Evolutionary conservation across 1,139 yeast species (phyloP).

Genomic region (Candida freyschussii): DNA sequence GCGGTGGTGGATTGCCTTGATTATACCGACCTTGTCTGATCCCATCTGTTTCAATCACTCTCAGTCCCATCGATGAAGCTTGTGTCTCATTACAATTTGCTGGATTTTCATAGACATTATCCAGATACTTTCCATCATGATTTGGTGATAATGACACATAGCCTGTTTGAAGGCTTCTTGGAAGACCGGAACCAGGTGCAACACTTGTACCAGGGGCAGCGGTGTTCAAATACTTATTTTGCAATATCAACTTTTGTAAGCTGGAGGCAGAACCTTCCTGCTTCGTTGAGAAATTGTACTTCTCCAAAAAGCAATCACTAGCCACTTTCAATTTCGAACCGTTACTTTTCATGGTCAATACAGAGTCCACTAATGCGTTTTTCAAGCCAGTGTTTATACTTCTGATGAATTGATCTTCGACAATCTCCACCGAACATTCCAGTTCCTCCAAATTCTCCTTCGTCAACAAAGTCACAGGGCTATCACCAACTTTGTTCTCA

Average conservation of each 20-base stretch:
- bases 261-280: slow-evolving; percentile 12
- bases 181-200: slow-evolving; percentile 2
- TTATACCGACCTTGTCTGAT: not conserved
- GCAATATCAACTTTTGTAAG: slow-evolving; percentile 23
- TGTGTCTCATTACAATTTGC: not conserved
- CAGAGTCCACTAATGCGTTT: slow-evolving; percentile 41
- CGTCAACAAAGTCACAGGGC: slow-evolving; percentile 37
- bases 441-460: slow-evolving; percentile 48
- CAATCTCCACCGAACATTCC: slow-evolving; percentile 43
- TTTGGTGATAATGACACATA: slow-evolving; percentile 18
- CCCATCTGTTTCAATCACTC: not conserved
- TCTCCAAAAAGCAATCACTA: slow-evolving; percentile 33
- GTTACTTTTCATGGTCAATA: slow-evolving; percentile 33
- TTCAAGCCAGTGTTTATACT: slow-evolving; percentile 43
- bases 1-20: too few relatives aligned
- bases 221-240: slow-evolving; percentile 14
- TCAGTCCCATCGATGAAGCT: not conserved
- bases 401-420: slow-evolving; percentile 45
- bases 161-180: slow-evolving; percentile 5
- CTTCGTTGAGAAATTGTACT: slow-evolving; percentile 10
- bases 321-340: slow-evolving; percentile 31
- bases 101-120: slow-evolving; percentile 5
- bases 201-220: slow-evolving; percentile 1
- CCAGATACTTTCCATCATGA: slow-evolving; percentile 18
- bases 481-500: slow-evolving; percentile 44